phyloP scores from a whole-genome alignment of 2,329 filamentous ascomycete species.

The Aspergillus sp. region DNA sequence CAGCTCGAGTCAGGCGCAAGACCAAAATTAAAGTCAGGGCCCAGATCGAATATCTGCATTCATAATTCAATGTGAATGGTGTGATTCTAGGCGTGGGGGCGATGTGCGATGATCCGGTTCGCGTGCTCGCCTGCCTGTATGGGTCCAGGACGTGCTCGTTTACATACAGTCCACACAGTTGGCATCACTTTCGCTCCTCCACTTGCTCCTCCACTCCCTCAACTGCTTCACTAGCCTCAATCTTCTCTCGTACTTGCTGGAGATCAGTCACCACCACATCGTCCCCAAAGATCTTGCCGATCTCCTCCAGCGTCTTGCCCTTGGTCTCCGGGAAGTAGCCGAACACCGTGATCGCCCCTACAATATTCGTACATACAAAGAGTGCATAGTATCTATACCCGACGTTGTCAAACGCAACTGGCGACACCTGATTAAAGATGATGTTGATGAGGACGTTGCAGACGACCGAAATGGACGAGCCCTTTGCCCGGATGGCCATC shows the following conservation, averaged over 20 bases:
- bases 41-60: background rate
- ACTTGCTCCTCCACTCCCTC: no score
- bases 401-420: no score
- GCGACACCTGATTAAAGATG: conserved; percentile 30
- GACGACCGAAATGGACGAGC: conserved; percentile 28
- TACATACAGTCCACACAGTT: background rate
- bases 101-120: background rate
- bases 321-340: conserved; percentile 25
- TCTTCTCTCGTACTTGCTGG: no score
- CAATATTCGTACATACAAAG: conserved; percentile 23
- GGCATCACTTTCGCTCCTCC: no score
- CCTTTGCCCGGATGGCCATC: conserved; percentile 27
- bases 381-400: no score
- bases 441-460: conserved; percentile 30
- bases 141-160: no score
- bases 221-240: no score
- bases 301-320: conserved; percentile 17
- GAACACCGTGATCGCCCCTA: conserved; percentile 12
- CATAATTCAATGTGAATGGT: background rate
- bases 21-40: background rate
- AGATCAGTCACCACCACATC: conserved; percentile 4
- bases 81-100: background rate
- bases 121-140: background rate
- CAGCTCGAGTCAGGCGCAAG: background rate
- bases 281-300: conserved; percentile 28